Evolutionary conservation across 2,329 filamentous ascomycete species (phyloP).

Genomic region (Neonectria neomacrospora): DNA sequence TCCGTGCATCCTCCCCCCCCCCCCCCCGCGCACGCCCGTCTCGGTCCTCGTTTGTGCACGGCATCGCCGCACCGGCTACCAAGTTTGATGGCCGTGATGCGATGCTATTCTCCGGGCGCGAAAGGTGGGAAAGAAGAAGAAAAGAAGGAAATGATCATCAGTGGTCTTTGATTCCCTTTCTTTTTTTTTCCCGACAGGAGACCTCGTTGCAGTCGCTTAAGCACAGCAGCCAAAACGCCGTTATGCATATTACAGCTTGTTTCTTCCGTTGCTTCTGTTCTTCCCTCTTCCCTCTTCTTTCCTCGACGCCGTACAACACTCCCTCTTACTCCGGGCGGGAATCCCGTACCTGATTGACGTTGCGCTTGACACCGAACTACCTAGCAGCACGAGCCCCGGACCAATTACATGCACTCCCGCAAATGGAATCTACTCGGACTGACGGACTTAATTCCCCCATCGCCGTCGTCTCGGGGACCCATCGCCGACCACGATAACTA

Average conservation of each 20-base stretch:
- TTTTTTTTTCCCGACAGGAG: background rate
- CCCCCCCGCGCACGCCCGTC: background rate
- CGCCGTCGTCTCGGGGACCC: background rate
- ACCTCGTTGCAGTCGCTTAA: too few species aligned
- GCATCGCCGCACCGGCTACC: background rate
- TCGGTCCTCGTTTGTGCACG: background rate
- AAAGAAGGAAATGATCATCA: background rate
- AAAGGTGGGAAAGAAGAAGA: too few species aligned
- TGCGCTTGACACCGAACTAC: too few species aligned
- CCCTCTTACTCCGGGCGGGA: too few species aligned
- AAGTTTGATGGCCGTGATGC: background rate
- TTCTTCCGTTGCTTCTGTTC: too few species aligned
- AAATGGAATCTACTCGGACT: background rate
- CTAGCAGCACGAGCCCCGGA: background rate
- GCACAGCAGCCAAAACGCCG: too few species aligned
- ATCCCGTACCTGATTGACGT: too few species aligned
- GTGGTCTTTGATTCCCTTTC: background rate
- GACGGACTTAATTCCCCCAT: background rate
- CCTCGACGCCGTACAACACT: too few species aligned
- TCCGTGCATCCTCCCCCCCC: constrained; percentile 6
- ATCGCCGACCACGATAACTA: background rate
- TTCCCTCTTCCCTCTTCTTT: too few species aligned
- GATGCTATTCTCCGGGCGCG: background rate
- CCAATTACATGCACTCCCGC: background rate
- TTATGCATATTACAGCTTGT: background rate